Evolutionary conservation across 179 eudicot genomes (phyloP), one percentile per base, ranked within the genome.

Genomic region (Actinidia polygama): DNA sequence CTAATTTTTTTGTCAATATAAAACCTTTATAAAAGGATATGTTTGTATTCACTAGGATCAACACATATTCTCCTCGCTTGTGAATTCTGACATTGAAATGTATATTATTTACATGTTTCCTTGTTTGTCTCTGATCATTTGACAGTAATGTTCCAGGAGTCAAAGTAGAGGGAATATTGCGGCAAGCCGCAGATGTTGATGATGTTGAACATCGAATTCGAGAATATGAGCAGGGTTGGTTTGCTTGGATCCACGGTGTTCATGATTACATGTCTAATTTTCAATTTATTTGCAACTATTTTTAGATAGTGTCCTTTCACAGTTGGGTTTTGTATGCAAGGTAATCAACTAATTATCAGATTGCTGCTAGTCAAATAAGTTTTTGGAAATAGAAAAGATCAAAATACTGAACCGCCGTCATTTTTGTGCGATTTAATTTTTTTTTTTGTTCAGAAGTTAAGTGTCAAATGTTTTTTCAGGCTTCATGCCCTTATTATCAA

Each of bases 171-270:
- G 99, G 99, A 83, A 89, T 96, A 85, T 89, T 96, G 89, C 89
- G 99, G 85, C 99, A 96, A 88, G 99, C 99, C 88, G 99, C 99
- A 80, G 95, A 95, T 83, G 99, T 96, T 79, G 99, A 96, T 24
- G 92, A 90, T 82, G 99, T 96, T 91, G 94, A 96, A 79, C 92
- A 88, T 26, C 92, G 98, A 58, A 93, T 96, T 81, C 90, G 83
- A 79, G 99, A 96, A 80, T 96, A 90, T 86, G 98, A 96, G 84
- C 94, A 93, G 73, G 99, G 99, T 95, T 82, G 73, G 91, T 81
- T 64, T 79, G 44, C 77, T 66, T 58, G 55, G 78, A 76, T 59
- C 21, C 23, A 18, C 58, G 68, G 82, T 61, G 10, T 23, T 79
- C 5, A 53, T 74, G 66, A 26, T 58, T 46, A 19, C 51, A 6